These are phyloP conservation scores for Peribolospora kevripleyi DNA, from an alignment of 768 basidiomycete genomes.

Conservation along the genomic window DNA sequence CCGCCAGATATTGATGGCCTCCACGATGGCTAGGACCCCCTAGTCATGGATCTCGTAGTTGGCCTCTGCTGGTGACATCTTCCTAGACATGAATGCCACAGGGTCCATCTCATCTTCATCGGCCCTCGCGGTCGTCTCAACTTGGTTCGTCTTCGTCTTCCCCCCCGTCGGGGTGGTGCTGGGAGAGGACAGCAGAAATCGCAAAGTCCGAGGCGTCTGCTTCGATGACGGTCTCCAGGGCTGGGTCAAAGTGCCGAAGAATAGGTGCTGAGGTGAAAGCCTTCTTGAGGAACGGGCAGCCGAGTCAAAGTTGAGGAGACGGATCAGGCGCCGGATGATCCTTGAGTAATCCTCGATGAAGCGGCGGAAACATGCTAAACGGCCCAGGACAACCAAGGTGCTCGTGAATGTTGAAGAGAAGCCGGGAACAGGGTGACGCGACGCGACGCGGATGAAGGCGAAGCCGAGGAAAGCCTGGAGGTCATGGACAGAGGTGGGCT, in stretches of 20 bases:
- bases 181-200: slow-evolving; percentile 16
- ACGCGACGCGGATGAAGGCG: no score
- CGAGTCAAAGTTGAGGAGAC: slow-evolving; percentile 9
- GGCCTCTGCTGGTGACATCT: slow-evolving; percentile 18
- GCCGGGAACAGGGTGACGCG: no score
- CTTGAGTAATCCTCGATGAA: slow-evolving; percentile 23
- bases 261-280: slow-evolving; percentile 6
- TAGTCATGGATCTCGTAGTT: slow-evolving; percentile 32
- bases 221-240: slow-evolving; percentile 2
- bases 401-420: no score
- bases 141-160: no score
- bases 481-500: slow-evolving; percentile 18
- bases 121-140: no score
- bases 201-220: slow-evolving; percentile 18
- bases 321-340: slow-evolving; percentile 14
- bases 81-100: slow-evolving; percentile 1
- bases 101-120: slow-evolving; percentile 9
- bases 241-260: slow-evolving; percentile 6
- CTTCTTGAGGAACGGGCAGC: slow-evolving; percentile 5
- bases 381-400: no score
- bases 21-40: slow-evolving; percentile 29
- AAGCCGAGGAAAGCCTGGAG: slow-evolving; percentile 27
- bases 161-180: no score
- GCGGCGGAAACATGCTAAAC: slow-evolving; percentile 22
- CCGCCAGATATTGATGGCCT: slow-evolving; percentile 17